These are phyloP conservation scores for Isoetes taiwanensis DNA, from an alignment of 75 land plant genomes.

Conservation along the genomic window DNA sequence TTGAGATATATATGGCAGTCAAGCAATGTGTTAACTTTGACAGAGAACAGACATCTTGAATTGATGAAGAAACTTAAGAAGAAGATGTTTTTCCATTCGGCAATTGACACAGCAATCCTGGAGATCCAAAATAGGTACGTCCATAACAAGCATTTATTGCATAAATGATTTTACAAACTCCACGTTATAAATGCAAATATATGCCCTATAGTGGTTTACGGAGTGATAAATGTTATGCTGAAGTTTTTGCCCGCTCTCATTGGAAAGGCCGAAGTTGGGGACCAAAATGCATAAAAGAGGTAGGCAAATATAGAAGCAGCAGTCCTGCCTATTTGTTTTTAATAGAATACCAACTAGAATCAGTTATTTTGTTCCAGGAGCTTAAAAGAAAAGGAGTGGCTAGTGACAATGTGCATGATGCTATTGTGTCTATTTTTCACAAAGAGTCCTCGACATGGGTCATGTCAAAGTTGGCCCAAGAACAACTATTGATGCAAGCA, in stretches of 20 bases:
- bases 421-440: slow-evolving; percentile 38
- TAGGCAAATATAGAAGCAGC: too few species aligned
- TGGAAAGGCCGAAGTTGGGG: slow-evolving; percentile 70
- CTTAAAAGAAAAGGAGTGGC: slow-evolving; percentile 47
- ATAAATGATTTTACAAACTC: neutral
- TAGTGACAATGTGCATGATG: slow-evolving; percentile 27
- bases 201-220: slow-evolving; percentile 42
- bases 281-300: slow-evolving; percentile 63
- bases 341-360: neutral
- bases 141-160: neutral
- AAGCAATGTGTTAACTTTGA: too few species aligned
- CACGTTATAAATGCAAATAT: neutral
- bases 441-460: slow-evolving; percentile 20
- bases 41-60: slow-evolving; percentile 60
- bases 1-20: too few species aligned
- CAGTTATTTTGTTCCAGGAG: slow-evolving; percentile 26
- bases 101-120: slow-evolving; percentile 32
- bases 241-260: slow-evolving; percentile 56
- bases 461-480: slow-evolving; percentile 46
- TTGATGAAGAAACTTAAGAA: slow-evolving; percentile 45
- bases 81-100: slow-evolving; percentile 27
- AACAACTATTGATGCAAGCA: slow-evolving; percentile 48
- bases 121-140: slow-evolving; percentile 43
- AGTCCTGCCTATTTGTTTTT: neutral
- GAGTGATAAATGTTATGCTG: slow-evolving; percentile 67